Evolutionary conservation across 352 stramenopile genomes (phyloP).

Genomic region (Peronospora farinosa): DNA sequence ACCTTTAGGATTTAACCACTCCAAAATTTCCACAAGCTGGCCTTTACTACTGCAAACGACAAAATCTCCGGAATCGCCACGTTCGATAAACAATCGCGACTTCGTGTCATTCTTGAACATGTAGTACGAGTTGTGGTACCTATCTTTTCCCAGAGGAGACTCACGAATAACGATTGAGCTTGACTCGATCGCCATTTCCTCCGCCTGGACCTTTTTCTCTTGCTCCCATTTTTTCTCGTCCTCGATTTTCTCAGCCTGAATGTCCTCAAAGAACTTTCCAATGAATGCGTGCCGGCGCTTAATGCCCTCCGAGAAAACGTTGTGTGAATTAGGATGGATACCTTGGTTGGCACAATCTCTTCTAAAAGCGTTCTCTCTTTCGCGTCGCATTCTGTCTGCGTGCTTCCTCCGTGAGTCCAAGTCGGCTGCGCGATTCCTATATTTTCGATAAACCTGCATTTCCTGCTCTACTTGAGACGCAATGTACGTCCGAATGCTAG

Average conservation of each 20-base stretch:
- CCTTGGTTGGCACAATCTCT: slow-evolving; percentile 51
- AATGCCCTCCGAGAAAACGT: slow-evolving; percentile 55
- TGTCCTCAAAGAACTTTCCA: slow-evolving; percentile 56
- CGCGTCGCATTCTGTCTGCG: slow-evolving; percentile 40
- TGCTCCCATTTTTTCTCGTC: slow-evolving; percentile 47
- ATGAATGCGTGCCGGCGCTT: slow-evolving; percentile 61
- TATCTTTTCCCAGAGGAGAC: slow-evolving; percentile 58
- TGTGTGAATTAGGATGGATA: slow-evolving; percentile 62
- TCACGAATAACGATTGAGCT: slow-evolving; percentile 59
- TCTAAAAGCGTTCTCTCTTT: slow-evolving; percentile 56
- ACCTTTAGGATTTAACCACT: slow-evolving; percentile 75
- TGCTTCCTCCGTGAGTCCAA: slow-evolving; percentile 49
- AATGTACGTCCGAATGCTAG: slow-evolving; percentile 48
- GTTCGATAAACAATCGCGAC: slow-evolving; percentile 61
- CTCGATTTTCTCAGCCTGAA: slow-evolving; percentile 41
- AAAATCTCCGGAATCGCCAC: slow-evolving; percentile 56
- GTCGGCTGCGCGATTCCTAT: slow-evolving; percentile 46
- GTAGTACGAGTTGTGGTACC: slow-evolving; percentile 77
- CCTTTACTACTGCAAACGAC: slow-evolving; percentile 35
- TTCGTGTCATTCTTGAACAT: slow-evolving; percentile 64
- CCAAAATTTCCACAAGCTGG: slow-evolving; percentile 41
- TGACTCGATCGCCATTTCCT: slow-evolving; percentile 36
- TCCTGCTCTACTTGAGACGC: slow-evolving; percentile 57
- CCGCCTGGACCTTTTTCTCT: slow-evolving; percentile 41
- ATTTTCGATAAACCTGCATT: slow-evolving; percentile 41